Evolutionary conservation across 176 grass and related monocot species (phyloP).

Genomic region (Rhynchospora pubera): DNA sequence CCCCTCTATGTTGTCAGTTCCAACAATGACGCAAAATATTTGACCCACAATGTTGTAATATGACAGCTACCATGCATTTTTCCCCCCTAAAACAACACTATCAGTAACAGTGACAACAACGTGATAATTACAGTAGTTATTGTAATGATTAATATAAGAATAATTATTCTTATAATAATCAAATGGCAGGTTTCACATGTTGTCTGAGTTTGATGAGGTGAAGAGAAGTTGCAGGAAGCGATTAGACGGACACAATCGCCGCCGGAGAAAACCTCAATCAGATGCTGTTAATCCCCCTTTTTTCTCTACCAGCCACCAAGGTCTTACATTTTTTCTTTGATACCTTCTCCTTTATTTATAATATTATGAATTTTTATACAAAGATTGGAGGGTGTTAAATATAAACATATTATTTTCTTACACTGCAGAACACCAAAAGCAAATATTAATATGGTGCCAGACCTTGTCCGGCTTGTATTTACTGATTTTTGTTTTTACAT

Average conservation of each 20-base stretch:
- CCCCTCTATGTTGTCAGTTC: background rate
- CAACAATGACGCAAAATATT: background rate
- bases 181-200: constrained; percentile 57
- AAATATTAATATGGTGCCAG: background rate
- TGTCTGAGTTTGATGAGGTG: constrained; percentile 64
- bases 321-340: constrained; percentile 12
- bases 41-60: background rate
- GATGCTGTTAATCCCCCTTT: constrained; percentile 36
- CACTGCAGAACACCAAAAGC: background rate
- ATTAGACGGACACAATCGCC: constrained; percentile 71
- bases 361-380: background rate
- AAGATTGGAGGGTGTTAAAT: background rate
- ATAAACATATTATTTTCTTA: background rate
- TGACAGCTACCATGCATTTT: background rate
- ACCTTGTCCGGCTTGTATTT: background rate
- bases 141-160: background rate
- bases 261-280: constrained; percentile 66
- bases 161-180: background rate
- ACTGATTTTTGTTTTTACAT: background rate
- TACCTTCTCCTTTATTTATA: background rate
- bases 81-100: background rate
- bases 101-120: background rate
- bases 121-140: background rate
- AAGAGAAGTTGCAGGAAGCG: constrained; percentile 86
- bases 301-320: constrained; percentile 36